Base-by-base conservation (phyloP, 2,329 filamentous ascomycete species). In the Aspergillus japonicus region DNA sequence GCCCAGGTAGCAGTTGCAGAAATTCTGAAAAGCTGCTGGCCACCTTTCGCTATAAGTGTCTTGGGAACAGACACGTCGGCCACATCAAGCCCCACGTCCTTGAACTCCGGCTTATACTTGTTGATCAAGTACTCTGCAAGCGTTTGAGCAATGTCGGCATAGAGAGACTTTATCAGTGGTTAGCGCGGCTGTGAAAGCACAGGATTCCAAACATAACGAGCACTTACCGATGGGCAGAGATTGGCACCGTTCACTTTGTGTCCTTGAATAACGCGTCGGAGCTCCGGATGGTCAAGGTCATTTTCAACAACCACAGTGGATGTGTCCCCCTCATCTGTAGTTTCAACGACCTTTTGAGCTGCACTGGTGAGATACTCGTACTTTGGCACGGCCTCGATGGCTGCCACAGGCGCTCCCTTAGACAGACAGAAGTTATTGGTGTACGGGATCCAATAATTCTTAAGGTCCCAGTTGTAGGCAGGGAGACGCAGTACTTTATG, bases 41-140 rank as follows among this genome's bases (percentile, higher is more conserved):
- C 75, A n/a, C 67, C 69, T 60, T 75, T 74, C 21, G 73, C 69
- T 53, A 92, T 89, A 61, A 93, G 79, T 35, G 88, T 86, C 57
- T 75, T 75, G 2, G 71, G 67, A 10, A 78, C 71, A 8, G 66
- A 63, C 63, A 78, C 69, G 10, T 75, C 64, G 56, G 70, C 72
- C 12, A 77, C 67, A 57, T 77, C 71, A 23, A 75, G 66, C 5
- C 73, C 72, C 16, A 64, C 57, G 2, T 67, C 67, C 29, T 71
- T 65, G 56, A 70, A 66, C 24, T 73, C 68, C 1, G 73, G 73
- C 50, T 72, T 73, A 62, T 74, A 73, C 50, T 72, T 73, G 39
- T 71, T 65, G 7, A 71, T 68, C 16, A 75, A 59, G 51, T 73
- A 73, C 24, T 74, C 70, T 26, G 64, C 72, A 14, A 76, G 59